Evolutionary conservation across 163 green algal genomes (phyloP).

Genomic region (Volvox carteri): DNA sequence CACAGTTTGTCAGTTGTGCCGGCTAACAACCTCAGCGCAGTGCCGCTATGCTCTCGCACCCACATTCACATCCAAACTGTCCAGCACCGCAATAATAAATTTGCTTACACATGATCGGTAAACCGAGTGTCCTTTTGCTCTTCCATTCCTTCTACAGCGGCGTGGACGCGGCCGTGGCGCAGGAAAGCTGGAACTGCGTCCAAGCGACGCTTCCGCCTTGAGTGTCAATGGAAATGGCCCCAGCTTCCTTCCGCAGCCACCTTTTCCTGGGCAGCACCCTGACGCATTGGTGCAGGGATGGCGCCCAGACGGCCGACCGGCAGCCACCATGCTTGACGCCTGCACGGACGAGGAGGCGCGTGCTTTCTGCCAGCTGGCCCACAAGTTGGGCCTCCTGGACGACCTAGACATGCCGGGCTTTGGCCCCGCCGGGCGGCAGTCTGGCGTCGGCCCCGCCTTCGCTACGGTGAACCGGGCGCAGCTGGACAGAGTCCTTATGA

Average conservation of each 20-base stretch:
- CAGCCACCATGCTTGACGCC: slow-evolving; percentile 37
- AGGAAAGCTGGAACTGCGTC: neutral
- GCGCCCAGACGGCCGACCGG: slow-evolving; percentile 11
- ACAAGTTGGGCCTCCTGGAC: slow-evolving; percentile 41
- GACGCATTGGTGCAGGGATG: slow-evolving; percentile 37
- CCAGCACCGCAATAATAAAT: too few species aligned
- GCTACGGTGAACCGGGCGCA: neutral
- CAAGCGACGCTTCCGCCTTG: neutral
- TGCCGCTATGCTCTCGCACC: too few species aligned
- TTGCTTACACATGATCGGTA: too few species aligned
- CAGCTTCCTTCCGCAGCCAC: neutral
- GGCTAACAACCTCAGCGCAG: neutral
- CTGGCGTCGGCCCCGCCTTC: neutral
- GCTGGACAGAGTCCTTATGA: slow-evolving; percentile 23
- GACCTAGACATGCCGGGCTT: neutral
- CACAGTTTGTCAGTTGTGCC: too few species aligned
- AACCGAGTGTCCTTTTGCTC: too few species aligned
- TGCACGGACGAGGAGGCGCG: slow-evolving; percentile 45
- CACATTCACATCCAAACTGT: neutral
- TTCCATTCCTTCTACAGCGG: neutral
- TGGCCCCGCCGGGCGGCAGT: too few species aligned
- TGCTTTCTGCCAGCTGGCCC: slow-evolving; percentile 8
- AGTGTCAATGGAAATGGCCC: neutral
- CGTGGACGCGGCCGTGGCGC: slow-evolving; percentile 14
- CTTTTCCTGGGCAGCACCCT: neutral